phyloP scores from a whole-genome alignment of 441 rosid species.

The Jatropha podagrica region DNA sequence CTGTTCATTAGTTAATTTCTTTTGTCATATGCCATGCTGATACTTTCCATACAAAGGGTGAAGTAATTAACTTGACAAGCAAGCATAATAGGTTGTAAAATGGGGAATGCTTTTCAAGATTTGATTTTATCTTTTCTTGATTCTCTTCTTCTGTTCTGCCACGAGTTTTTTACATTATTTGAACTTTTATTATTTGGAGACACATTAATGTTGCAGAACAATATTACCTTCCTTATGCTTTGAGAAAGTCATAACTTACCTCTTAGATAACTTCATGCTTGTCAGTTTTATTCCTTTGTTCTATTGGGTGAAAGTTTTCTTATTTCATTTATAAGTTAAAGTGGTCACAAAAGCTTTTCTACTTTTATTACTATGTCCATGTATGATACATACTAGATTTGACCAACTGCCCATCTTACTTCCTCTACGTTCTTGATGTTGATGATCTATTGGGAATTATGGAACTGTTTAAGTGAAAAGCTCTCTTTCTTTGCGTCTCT shows the following conservation, averaged over 20 bases:
- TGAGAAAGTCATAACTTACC: neutral
- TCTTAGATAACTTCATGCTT: neutral
- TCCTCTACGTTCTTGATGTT: neutral
- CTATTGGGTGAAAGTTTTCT: neutral
- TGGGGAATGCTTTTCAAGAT: neutral
- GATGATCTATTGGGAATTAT: constrained; percentile 1
- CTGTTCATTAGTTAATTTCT: neutral
- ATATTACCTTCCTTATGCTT: neutral
- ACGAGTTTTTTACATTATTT: neutral
- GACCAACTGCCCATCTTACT: too few species aligned
- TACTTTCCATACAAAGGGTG: neutral
- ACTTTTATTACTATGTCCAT: neutral
- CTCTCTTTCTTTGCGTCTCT: neutral
- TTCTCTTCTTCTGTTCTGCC: neutral
- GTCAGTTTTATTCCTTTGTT: neutral
- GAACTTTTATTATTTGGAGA: neutral
- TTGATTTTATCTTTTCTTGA: neutral
- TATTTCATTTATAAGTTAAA: neutral
- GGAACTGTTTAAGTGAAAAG: constrained; percentile 9
- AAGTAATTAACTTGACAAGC: neutral
- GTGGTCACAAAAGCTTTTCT: neutral
- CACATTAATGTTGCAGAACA: neutral
- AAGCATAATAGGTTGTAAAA: neutral
- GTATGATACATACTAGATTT: too few species aligned
- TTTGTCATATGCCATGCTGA: neutral